Evolutionary conservation across 176 grass and related monocot species (phyloP), one percentile per base, ranked within the genome.

Genomic region (Bonia amplexicaulis): DNA sequence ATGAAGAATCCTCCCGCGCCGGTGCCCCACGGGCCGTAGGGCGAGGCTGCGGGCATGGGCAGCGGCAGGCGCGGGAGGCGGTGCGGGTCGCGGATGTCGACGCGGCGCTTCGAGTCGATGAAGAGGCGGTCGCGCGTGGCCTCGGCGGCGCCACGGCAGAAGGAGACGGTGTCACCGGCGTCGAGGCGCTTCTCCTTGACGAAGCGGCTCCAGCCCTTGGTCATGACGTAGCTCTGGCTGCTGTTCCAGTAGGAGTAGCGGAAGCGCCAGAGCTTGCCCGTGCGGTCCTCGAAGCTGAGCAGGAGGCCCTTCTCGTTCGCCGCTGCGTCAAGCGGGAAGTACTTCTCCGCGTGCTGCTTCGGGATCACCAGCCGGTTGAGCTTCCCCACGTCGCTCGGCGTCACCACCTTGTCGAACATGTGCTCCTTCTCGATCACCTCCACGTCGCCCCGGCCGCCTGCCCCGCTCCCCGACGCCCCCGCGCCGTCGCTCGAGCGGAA

Each of bases 151-250:
- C 88, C 95, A 12, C 92, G 89, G 47, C 78, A 85, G 86, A 97
- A 97, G n/a, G 92, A 94, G 86, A 97, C 88, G 53, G 90, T 92
- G 74, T 97, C 95, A 7, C 95, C 95, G 14, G 95, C 92, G 83
- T 92, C 82, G 41, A 97, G 88, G 40, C 88, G 68, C 81, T 97
- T 97, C 79, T 92, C 90, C 87, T 97, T 92, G 77, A 94, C 90
- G 74, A 92, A 97, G 54, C 95, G 92, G 92, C 90, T 93, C 95
- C 95, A 97, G 8, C 90, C 92, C 47, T 97, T 97, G 68, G 95
- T 97, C 90, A 97, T 88, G 65, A 97, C 95, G 80, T 97, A 97
- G 81, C 95, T 97, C 90, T 97, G 95, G 82, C 92, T 94, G 84
- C 92, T 94, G 86, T 94, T 97, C 95, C 92, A 94, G 77, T 93